Evolutionary conservation across 2,329 filamentous ascomycete species (phyloP), one percentile per base, ranked within the genome.

Genomic region (Xylariaceae sp.): DNA sequence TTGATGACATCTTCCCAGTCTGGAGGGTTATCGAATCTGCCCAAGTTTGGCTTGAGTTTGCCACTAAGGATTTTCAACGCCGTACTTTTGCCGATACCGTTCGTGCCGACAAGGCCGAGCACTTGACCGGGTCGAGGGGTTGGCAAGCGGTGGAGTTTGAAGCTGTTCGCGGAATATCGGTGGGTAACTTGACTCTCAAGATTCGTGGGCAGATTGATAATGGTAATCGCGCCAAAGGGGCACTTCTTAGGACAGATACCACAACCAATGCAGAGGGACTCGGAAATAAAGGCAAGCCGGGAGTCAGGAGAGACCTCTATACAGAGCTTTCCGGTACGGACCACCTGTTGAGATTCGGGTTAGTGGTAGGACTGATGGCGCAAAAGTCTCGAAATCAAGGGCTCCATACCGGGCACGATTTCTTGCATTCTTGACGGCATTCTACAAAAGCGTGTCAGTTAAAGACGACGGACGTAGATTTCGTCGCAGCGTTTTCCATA

Each of bases 71-170:
- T 96, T 80, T 99, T 99, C 73, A 99, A 78, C 6, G 94, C 95
- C n/a, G 94, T 99, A 78, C 91, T 96, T 84, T 99, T 99, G 75
- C 94, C 94, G 68, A 97, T 99, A 90, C 95, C 94, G 84, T 99
- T 99, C 67, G 94, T 97, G 73, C 94, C 95, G 44, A 99, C 95
- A 50, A 99, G 81, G 78, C 94, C 94, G 55, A 99, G 77, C 32
- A 99, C 95, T 71, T 97, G 90, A 60, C 94, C 94, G 34, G 94
- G 92, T 58, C 94, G 86, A 60, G 94, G 94, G 83, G 92, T 96
- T 55, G 95, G 94, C 69, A 97, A 81, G 66, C 95, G 86, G 75
- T 99, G 94, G 64, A 99, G 85, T 81, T 99, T 99, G 85, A 99
- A 99, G 78, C 91, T 96, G 81, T 99, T 99, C 72, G 94, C 92